Evolutionary conservation across 768 basidiomycete genomes (phyloP), one percentile per base, ranked within the genome.

Genomic region (Tephrocybe sp.): DNA sequence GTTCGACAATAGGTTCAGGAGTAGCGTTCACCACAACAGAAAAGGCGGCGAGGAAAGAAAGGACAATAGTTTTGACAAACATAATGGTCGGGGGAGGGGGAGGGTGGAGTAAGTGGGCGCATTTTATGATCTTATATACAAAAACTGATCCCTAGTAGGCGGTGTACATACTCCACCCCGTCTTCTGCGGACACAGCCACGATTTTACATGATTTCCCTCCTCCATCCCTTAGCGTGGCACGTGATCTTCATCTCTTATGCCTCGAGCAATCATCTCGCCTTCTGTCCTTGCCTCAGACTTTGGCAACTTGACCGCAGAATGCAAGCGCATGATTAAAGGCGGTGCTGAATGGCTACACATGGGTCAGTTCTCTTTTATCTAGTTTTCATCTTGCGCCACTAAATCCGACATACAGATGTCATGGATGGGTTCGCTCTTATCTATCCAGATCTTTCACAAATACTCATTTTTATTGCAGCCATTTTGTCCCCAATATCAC

Each of bases 401-500:
- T 55, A 49, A 45, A 40, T 33, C 51, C 31, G 53, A 12, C 43
- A 44, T 23, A n/a, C 55, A 97, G 94, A 98, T 74, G 84, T 98
- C 53, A 98, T 98, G 96, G 96, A 98, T 67, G 95, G 94, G 92
- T 92, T 68, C 70, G 66, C 61, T 43, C 38, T 51, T 40, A 17
- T 45, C 42, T 56, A 53, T 46, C 40, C 41, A 26, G 23, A 50
- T 45, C 42, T 49, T 49, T 26, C 7, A 26, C 42, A 11, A 32
- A 13, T n/a, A 36, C 55, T 61, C 39, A 56, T 39, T 47, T 35
- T 30, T 36, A 41, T 53, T 26, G 49, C 60, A 95, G 96, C 48
- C 91, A 98, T 71, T 99, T 99, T 62, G 97, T 99, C 31, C 96
- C 95, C 32, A 98, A 98, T 69, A 97, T 99, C 68, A 94, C 95